These are phyloP conservation scores for Ogataea hybrid DNA, from an alignment of 1,139 yeast genomes.

Conservation along the genomic window DNA sequence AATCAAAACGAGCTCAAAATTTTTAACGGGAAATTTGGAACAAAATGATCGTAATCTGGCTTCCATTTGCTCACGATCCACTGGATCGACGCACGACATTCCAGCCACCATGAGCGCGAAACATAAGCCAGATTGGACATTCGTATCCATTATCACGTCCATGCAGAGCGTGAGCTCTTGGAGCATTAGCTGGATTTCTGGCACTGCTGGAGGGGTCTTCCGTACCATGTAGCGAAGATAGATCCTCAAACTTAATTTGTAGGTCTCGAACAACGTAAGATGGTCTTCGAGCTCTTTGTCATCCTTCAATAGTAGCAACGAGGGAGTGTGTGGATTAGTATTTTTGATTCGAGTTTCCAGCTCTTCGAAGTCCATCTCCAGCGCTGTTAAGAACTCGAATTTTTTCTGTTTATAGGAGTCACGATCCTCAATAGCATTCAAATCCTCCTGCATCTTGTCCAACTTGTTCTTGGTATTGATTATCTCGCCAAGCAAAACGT, in stretches of 20 bases:
- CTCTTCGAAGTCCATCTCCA: conserved; percentile 11
- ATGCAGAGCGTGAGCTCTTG: conserved; percentile 27
- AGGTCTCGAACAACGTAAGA: conserved; percentile 47
- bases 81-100: conserved; percentile 40
- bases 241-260: conserved; percentile 43
- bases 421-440: conserved; percentile 2
- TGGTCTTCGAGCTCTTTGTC: conserved; percentile 45
- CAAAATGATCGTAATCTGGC: conserved; percentile 34
- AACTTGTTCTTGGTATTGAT: conserved; percentile 34
- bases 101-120: conserved; percentile 51
- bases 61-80: conserved; percentile 38
- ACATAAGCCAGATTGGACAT: conserved; percentile 46
- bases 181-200: conserved; percentile 43
- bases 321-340: conserved; percentile 41
- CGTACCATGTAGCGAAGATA: conserved; percentile 43
- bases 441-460: conserved; percentile 14
- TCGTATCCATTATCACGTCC: conserved; percentile 44
- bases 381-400: conserved; percentile 4
- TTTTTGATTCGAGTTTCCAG: conserved; percentile 38
- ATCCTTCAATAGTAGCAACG: conserved; percentile 36
- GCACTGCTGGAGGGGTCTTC: conserved; percentile 42
- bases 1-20: conserved; percentile 20
- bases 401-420: not conserved
- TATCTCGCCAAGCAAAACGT: conserved; percentile 40
- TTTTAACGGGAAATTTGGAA: conserved; percentile 23